These are phyloP conservation scores for Nitzschia sp. DNA, from an alignment of 108 stramenopile species.

Conservation along the genomic window DNA sequence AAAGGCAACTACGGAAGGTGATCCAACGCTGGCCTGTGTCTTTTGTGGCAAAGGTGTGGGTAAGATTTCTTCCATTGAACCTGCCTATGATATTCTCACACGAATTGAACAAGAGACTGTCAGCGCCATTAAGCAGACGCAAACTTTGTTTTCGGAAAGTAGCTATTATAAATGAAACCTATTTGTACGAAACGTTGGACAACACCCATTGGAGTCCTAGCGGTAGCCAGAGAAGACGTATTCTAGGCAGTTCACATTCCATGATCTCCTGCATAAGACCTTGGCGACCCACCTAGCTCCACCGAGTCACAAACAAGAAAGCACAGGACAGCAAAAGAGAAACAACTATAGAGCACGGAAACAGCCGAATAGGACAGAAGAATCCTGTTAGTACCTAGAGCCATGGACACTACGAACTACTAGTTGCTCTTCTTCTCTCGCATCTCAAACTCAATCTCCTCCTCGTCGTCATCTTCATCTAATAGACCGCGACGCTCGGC, in stretches of 20 bases:
- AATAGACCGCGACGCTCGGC: constrained; percentile 54
- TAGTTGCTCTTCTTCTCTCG: constrained; percentile 24
- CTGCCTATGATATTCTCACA: constrained; percentile 58
- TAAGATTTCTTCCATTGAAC: constrained; percentile 49
- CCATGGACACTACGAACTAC: background rate
- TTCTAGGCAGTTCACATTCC: too few relatives aligned
- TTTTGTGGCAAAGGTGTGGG: constrained; percentile 73
- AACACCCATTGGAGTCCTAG: too few relatives aligned
- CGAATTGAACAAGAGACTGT: constrained; percentile 54
- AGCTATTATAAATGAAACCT: too few relatives aligned
- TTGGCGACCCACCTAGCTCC: too few relatives aligned
- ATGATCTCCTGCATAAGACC: too few relatives aligned
- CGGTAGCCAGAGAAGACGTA: too few relatives aligned
- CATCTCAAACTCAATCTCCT: constrained; percentile 50
- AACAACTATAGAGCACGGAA: too few relatives aligned
- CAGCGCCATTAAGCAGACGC: constrained; percentile 3
- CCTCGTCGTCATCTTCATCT: constrained; percentile 47
- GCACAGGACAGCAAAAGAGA: too few relatives aligned
- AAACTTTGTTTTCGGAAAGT: background rate
- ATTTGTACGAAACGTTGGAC: too few relatives aligned
- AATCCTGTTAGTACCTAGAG: too few relatives aligned
- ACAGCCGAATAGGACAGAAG: too few relatives aligned
- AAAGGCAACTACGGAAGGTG: constrained; percentile 20
- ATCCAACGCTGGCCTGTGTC: constrained; percentile 31
- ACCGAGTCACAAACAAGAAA: too few relatives aligned